phyloP scores from a whole-genome alignment of 129 eudicot genomes.

The Lactuca saligna region DNA sequence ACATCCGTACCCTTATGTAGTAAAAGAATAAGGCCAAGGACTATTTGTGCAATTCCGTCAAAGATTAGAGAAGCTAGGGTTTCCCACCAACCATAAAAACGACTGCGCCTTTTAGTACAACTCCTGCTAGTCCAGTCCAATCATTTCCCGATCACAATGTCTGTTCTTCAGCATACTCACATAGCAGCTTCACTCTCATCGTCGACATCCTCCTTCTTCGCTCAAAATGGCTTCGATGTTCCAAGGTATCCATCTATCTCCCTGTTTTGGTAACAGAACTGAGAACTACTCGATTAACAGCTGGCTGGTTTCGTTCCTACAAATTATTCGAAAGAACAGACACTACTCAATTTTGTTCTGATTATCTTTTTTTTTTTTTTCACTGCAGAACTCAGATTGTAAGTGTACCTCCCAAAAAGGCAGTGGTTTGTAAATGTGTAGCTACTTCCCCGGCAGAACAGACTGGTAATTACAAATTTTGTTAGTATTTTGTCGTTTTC shows the following conservation, averaged over 20 bases:
- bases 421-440: constrained; percentile 60
- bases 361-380: constrained; percentile 7
- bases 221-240: constrained; percentile 31
- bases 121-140: constrained; percentile 8
- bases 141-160: constrained; percentile 23
- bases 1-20: no score
- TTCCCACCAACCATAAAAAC: constrained; percentile 11
- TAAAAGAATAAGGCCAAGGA: neutral
- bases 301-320: neutral
- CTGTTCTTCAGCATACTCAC: constrained; percentile 41
- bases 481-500: neutral
- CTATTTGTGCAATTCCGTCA: constrained; percentile 4
- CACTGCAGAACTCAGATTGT: constrained; percentile 44
- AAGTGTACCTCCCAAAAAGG: constrained; percentile 29
- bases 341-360: neutral
- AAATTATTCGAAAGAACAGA: neutral
- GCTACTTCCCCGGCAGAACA: constrained; percentile 61
- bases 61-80: constrained; percentile 21
- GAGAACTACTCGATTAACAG: neutral
- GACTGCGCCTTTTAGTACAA: constrained; percentile 12
- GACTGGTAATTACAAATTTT: constrained; percentile 39
- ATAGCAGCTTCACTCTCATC: constrained; percentile 49
- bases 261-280: neutral
- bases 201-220: constrained; percentile 44
- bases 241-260: constrained; percentile 35